Evolutionary conservation across 2,329 filamentous ascomycete species (phyloP), one percentile per base, ranked within the genome.

Genomic region (Paraphoma sp.): DNA sequence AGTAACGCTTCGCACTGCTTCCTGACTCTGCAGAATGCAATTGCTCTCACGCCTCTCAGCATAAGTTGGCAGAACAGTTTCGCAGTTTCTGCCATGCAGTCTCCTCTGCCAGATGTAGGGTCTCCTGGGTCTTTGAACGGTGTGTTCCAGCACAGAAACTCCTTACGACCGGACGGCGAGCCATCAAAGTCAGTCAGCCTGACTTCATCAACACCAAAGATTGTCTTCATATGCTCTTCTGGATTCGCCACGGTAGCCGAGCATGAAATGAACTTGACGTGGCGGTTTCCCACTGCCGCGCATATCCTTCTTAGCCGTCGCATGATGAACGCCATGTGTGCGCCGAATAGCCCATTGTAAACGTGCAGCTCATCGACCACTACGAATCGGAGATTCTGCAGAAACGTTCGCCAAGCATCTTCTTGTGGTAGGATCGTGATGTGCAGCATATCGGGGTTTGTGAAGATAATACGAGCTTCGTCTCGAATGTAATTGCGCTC

Each of bases 141-240:
- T 0, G 94, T 97, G 68, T 99, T 98, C 95, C 95, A 99, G 76
- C 93, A 98, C 6, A 99, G 72, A 55, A 98, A 98, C 69, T 98
- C 94, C 73, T 98, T 98, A 18, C 92, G 84, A 0, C 94, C 92
- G 6, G 92, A 92, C 0, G 95, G 95, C 0, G 93, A 97, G 1
- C 95, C 95, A 71, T 99, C 95, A 69, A 91, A 93, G 70, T 97
- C 93, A 0, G 94, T 89, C 44, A 98, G 77, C 55, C 84, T 87
- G 12, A 97, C 91, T 61, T 93, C 83, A 0, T 93, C 86, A 6
- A 97, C 85, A 0, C 94, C 94, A 64, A 98, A 97, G n/a, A 99
- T 90, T 0, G 92, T 92, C 75, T 88, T 89, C 85, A 99, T 98
- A 73, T 99, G 95, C 67, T 92, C 85, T 64, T 90, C 83, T 0